phyloP scores from a whole-genome alignment of 305 asterid genomes.

The Fraxinus dipetala region DNA sequence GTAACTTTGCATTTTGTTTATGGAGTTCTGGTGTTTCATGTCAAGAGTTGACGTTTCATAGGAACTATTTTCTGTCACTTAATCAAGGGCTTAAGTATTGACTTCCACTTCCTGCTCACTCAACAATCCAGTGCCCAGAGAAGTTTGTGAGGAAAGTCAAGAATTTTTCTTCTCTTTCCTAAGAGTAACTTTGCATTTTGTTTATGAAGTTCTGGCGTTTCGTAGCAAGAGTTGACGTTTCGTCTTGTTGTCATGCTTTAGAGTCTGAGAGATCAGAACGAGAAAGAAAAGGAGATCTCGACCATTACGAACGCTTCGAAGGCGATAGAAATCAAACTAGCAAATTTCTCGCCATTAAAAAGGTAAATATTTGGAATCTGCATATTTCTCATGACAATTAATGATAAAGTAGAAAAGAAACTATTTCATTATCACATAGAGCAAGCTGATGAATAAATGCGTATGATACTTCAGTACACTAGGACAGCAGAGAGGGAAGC shows the following conservation, averaged over 20 bases:
- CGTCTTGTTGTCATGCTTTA: slow-evolving; percentile 34
- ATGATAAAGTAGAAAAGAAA: neutral
- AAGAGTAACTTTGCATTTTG: slow-evolving; percentile 11
- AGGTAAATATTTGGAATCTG: slow-evolving; percentile 43
- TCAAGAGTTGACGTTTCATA: neutral
- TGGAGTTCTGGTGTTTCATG: neutral
- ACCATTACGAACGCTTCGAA: slow-evolving; percentile 88
- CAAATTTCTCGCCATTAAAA: slow-evolving; percentile 82
- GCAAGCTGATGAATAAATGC: slow-evolving; percentile 27
- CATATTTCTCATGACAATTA: neutral
- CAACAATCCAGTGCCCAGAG: neutral
- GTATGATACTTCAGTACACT: slow-evolving; percentile 65
- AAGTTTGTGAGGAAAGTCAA: slow-evolving; percentile 14
- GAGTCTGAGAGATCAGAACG: slow-evolving; percentile 95
- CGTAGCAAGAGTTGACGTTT: slow-evolving; percentile 10
- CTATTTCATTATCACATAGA: neutral
- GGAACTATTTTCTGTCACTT: slow-evolving; percentile 8
- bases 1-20: slow-evolving; percentile 14
- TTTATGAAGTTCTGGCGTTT: slow-evolving; percentile 1
- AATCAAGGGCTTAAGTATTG: slow-evolving; percentile 9
- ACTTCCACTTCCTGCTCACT: neutral
- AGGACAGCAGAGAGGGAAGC: slow-evolving; percentile 99
- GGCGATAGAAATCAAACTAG: slow-evolving; percentile 88
- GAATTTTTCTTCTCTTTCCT: slow-evolving; percentile 9
- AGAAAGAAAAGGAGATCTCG: slow-evolving; percentile 98